A percentile compares a stretch with the other conserved stretches of the same genome.
These are phyloP conservation scores for Tetrapisispora fleetii DNA, from an alignment of 805 yeast genomes.

Conservation along the genomic window DNA sequence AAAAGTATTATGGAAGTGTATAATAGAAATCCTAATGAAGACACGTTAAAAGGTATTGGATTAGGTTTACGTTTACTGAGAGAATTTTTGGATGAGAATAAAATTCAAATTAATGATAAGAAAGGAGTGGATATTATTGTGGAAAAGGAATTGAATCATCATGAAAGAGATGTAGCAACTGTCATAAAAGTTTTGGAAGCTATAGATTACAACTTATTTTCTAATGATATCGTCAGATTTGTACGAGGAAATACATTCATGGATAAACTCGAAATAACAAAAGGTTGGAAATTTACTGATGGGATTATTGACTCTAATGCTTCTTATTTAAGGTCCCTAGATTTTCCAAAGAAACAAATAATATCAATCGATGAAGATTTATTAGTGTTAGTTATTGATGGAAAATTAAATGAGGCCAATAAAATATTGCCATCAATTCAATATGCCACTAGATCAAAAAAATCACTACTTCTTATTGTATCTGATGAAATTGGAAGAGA, in stretches of 20 bases:
- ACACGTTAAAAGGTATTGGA: conserved; percentile 11
- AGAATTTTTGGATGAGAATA: conserved; percentile 9
- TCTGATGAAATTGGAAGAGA: conserved; percentile 24
- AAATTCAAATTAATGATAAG: conserved; percentile 7
- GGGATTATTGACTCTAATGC: conserved; percentile 23
- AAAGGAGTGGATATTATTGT: conserved; percentile 15
- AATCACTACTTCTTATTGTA: conserved; percentile 19
- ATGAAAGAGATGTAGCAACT: conserved; percentile 9
- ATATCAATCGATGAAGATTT: conserved; percentile 14
- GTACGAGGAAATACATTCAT: conserved; percentile 17
- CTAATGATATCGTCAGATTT: conserved; percentile 25
- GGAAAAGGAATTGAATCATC: conserved; percentile 6
- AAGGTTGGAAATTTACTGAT: conserved; percentile 24
- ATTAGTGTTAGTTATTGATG: conserved; percentile 23
- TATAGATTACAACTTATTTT: conserved; percentile 19
- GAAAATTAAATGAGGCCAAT: conserved; percentile 19
- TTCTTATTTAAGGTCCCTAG: conserved; percentile 22
- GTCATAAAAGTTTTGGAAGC: conserved; percentile 13
- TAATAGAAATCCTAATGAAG: conserved; percentile 10
- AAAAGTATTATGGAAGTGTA: conserved; percentile 10
- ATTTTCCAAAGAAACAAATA: conserved; percentile 18
- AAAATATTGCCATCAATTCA: conserved; percentile 22
- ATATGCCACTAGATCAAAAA: conserved; percentile 16
- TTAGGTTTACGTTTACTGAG: conserved; percentile 10
- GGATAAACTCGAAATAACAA: conserved; percentile 24